These are phyloP conservation scores for Wickerhamomyces queroliae DNA, from an alignment of 805 yeast species.

Conservation along the genomic window DNA sequence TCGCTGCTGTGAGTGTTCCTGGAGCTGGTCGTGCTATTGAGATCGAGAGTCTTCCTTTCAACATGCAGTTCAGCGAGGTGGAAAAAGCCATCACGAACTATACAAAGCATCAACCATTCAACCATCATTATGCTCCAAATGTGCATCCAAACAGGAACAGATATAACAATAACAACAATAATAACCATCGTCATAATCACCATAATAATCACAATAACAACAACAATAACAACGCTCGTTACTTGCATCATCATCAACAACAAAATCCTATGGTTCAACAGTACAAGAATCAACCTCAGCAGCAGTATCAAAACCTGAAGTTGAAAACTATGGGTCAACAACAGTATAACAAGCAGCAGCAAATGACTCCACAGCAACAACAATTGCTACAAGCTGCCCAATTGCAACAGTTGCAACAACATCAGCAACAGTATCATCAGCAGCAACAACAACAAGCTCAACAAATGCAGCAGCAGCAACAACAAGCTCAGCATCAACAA, in stretches of 20 bases:
- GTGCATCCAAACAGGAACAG: conserved; percentile 16
- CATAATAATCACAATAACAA: conserved; percentile 1
- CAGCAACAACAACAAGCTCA: conserved; percentile 1
- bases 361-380: conserved; percentile 21
- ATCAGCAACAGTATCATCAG: conserved; percentile 3
- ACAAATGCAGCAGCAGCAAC: conserved; percentile 1
- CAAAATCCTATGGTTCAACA: conserved; percentile 2
- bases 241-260: neutral
- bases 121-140: conserved; percentile 26
- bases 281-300: conserved; percentile 1
- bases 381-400: conserved; percentile 10
- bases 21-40: conserved; percentile 7
- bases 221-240: neutral
- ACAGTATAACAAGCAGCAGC: conserved; percentile 8
- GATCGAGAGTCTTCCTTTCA: conserved; percentile 17
- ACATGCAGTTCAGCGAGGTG: conserved; percentile 21
- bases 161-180: neutral
- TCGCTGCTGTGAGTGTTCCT: neutral
- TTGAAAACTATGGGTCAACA: neutral
- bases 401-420: conserved; percentile 5
- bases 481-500: conserved; percentile 4
- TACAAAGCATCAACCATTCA: conserved; percentile 25
- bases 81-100: conserved; percentile 24
- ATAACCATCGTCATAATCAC: neutral
- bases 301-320: neutral